phyloP scores from a whole-genome alignment of 257 asterid species.

The Penstemon newberryi region DNA sequence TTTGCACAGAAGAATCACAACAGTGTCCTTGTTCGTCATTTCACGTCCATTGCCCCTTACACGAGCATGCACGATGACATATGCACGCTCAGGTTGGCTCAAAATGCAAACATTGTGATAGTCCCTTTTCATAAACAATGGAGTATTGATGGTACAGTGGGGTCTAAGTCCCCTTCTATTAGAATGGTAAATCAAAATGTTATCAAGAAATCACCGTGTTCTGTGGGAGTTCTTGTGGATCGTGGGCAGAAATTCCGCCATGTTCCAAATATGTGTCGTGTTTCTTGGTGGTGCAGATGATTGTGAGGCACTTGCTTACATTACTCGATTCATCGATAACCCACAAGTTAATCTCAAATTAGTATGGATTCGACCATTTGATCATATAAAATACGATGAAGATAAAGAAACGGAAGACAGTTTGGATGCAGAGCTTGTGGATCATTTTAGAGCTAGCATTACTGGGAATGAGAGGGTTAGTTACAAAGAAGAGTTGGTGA shows the following conservation, averaged over 20 bases:
- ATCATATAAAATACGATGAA: not conserved
- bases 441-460: slow-evolving; percentile 42
- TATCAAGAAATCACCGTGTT: slow-evolving; percentile 54
- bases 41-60: slow-evolving; percentile 58
- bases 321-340: slow-evolving; percentile 43
- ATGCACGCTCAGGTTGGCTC: slow-evolving; percentile 52
- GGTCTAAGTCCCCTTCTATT: slow-evolving; percentile 31
- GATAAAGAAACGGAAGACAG: not conserved
- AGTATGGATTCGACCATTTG: slow-evolving; percentile 44
- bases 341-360: slow-evolving; percentile 38
- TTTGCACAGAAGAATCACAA: slow-evolving; percentile 32
- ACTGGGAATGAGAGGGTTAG: slow-evolving; percentile 27
- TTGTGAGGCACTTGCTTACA: slow-evolving; percentile 56
- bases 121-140: slow-evolving; percentile 62
- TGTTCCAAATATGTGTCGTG: slow-evolving; percentile 32
- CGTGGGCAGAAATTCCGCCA: slow-evolving; percentile 41
- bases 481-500: slow-evolving; percentile 51
- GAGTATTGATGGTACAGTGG: slow-evolving; percentile 44
- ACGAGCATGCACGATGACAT: slow-evolving; percentile 69
- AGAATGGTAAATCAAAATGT: slow-evolving; percentile 57
- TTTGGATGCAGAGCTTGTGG: slow-evolving; percentile 38
- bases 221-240: slow-evolving; percentile 60
- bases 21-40: slow-evolving; percentile 38
- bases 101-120: slow-evolving; percentile 43
- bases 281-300: slow-evolving; percentile 66